Percentiles rank a stretch among this genome's conserved stretches.
Evolutionary conservation across 768 basidiomycete species (phyloP).

Genomic region (Scleroderma bovista): DNA sequence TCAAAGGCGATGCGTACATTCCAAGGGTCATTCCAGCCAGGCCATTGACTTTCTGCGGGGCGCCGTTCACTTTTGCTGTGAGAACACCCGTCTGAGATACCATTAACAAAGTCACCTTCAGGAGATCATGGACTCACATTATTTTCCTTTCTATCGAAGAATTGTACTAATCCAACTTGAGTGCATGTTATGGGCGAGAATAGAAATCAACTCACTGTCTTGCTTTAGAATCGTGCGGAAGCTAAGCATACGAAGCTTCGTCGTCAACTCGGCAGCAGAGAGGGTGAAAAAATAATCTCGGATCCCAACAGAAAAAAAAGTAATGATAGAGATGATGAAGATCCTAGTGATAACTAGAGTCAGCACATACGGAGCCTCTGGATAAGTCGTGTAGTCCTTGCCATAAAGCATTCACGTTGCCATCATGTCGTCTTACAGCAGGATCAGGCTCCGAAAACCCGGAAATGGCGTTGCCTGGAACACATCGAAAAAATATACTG

Average conservation of each 20-base stretch:
- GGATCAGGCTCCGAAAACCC: background rate
- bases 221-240: slow-evolving; percentile 84
- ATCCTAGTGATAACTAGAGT: slow-evolving; percentile 42
- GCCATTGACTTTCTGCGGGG: slow-evolving; percentile 86
- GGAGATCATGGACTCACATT: slow-evolving; percentile 39
- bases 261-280: slow-evolving; percentile 65
- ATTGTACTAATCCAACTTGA: slow-evolving; percentile 49
- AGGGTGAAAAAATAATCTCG: slow-evolving; percentile 71
- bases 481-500: background rate
- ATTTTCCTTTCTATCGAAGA: slow-evolving; percentile 85
- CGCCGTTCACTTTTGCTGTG: slow-evolving; percentile 74
- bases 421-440: background rate
- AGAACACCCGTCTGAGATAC: slow-evolving; percentile 65
- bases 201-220: slow-evolving; percentile 54
- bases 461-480: background rate
- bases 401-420: slow-evolving; percentile 70
- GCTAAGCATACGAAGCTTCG: slow-evolving; percentile 60
- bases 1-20: slow-evolving; percentile 38
- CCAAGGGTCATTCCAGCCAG: slow-evolving; percentile 86
- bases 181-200: background rate
- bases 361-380: background rate
- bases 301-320: slow-evolving; percentile 51
- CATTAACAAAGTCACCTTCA: background rate
- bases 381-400: slow-evolving; percentile 15
- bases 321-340: slow-evolving; percentile 73